Conservation (phyloP, 2,329 filamentous ascomycete species). For the Sphaceloma murrayae region DNA sequence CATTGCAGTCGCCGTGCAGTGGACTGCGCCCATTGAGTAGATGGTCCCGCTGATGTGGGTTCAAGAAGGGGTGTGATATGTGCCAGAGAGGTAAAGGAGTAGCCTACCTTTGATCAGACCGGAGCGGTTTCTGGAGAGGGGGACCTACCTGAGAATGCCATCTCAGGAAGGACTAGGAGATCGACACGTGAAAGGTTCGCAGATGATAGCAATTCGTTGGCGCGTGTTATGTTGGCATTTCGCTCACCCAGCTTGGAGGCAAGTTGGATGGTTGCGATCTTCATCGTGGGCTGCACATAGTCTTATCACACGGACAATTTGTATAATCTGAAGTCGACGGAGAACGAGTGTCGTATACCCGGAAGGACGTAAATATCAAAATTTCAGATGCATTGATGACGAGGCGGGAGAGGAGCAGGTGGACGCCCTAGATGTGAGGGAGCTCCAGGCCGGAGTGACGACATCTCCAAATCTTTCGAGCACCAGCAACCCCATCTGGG, state of each 20-base stretch:
- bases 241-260: constrained; percentile 60
- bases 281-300: constrained; percentile 38
- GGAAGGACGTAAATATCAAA: too few relatives aligned
- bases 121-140: background rate
- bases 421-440: background rate
- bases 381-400: too few relatives aligned
- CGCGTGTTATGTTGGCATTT: constrained; percentile 59
- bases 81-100: constrained; percentile 63
- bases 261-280: constrained; percentile 62
- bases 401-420: background rate
- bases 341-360: too few relatives aligned
- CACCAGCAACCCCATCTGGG: background rate
- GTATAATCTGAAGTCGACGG: too few relatives aligned
- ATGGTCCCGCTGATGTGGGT: constrained; percentile 53
- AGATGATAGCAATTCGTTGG: constrained; percentile 52
- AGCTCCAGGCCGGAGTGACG: constrained; percentile 5
- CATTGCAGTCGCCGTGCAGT: constrained; percentile 58
- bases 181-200: constrained; percentile 42
- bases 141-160: constrained; percentile 59
- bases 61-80: constrained; percentile 64
- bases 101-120: constrained; percentile 42
- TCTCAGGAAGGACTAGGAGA: constrained; percentile 63
- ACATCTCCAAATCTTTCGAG: constrained; percentile 9
- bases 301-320: too few relatives aligned
- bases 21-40: constrained; percentile 60